phyloP scores from a whole-genome alignment of 23 red algal species.

The Gracilaria gracilis region DNA sequence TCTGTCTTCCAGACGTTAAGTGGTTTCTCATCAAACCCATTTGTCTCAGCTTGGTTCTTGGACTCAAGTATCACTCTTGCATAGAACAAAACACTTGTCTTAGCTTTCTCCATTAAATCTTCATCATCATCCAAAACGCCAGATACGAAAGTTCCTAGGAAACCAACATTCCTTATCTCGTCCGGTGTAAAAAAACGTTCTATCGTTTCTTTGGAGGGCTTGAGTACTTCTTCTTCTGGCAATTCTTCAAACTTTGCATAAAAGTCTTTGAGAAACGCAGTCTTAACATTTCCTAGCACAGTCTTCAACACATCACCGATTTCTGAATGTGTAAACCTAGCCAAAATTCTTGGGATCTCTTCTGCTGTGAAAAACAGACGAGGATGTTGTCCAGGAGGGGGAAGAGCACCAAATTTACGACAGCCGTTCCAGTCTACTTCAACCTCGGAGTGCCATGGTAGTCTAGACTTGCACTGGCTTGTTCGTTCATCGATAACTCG shows the following conservation, averaged over 20 bases:
- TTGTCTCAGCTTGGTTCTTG: constrained; percentile 26
- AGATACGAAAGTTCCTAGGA: constrained; percentile 35
- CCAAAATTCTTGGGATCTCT: constrained; percentile 57
- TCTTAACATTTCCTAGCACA: constrained; percentile 19
- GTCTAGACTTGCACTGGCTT: not conserved
- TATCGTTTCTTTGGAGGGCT: constrained; percentile 36
- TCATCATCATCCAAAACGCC: constrained; percentile 49
- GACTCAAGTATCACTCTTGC: constrained; percentile 59
- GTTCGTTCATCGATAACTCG: not conserved
- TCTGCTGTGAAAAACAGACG: constrained; percentile 66
- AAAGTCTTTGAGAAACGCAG: constrained; percentile 22
- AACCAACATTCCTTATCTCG: constrained; percentile 27
- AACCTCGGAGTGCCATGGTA: constrained; percentile 76
- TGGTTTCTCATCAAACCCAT: constrained; percentile 35
- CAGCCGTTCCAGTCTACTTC: constrained; percentile 66
- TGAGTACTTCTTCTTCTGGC: constrained; percentile 42
- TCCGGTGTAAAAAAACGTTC: constrained; percentile 59
- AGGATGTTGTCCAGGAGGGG: constrained; percentile 69
- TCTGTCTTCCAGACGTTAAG: constrained; percentile 62
- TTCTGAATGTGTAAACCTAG: constrained; percentile 54
- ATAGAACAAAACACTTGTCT: constrained; percentile 63
- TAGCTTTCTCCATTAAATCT: constrained; percentile 35
- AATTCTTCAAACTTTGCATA: constrained; percentile 43
- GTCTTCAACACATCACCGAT: constrained; percentile 32
- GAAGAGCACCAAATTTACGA: constrained; percentile 50